A percentile compares a stretch with the other conserved stretches of the same genome.
These are phyloP conservation scores for Xylariaceae sp. DNA, from an alignment of 2,329 filamentous ascomycete genomes.

Conservation along the genomic window DNA sequence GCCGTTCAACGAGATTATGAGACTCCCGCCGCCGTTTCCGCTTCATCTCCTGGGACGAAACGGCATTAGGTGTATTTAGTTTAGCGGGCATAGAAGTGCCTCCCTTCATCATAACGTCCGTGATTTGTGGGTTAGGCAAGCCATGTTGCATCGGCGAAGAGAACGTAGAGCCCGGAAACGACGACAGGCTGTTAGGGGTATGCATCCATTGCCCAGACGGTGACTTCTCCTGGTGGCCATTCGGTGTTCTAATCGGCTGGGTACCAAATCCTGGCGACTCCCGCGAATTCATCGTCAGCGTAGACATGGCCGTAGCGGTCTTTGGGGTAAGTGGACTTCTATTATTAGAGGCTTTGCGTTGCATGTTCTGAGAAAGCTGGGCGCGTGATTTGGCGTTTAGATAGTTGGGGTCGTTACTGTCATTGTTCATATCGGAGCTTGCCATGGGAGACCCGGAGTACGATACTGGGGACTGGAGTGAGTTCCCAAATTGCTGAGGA, in stretches of 20 bases:
- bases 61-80: slow-evolving; percentile 58
- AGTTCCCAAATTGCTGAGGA: slow-evolving; percentile 58
- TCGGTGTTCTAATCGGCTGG: slow-evolving; percentile 74
- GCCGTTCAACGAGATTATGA: slow-evolving; percentile 93
- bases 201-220: slow-evolving; percentile 89
- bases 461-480: slow-evolving; percentile 55
- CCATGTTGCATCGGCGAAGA: slow-evolving; percentile 75
- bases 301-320: slow-evolving; percentile 70
- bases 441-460: slow-evolving; percentile 55
- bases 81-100: slow-evolving; percentile 89
- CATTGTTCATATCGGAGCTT: slow-evolving; percentile 52
- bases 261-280: slow-evolving; percentile 74
- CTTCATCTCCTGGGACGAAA: slow-evolving; percentile 91
- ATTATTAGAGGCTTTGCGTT: slow-evolving; percentile 73
- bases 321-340: slow-evolving; percentile 85
- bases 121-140: slow-evolving; percentile 75
- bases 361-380: slow-evolving; percentile 64
- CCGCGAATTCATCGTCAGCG: slow-evolving; percentile 66
- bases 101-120: slow-evolving; percentile 85
- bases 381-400: slow-evolving; percentile 61
- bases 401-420: slow-evolving; percentile 56
- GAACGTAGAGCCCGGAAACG: slow-evolving; percentile 86
- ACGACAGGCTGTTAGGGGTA: slow-evolving; percentile 80
- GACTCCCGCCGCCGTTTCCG: slow-evolving; percentile 88
- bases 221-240: slow-evolving; percentile 75